Conservation (phyloP, 371 early-diverging fungal genomes). For the Mucor mucedo region DNA sequence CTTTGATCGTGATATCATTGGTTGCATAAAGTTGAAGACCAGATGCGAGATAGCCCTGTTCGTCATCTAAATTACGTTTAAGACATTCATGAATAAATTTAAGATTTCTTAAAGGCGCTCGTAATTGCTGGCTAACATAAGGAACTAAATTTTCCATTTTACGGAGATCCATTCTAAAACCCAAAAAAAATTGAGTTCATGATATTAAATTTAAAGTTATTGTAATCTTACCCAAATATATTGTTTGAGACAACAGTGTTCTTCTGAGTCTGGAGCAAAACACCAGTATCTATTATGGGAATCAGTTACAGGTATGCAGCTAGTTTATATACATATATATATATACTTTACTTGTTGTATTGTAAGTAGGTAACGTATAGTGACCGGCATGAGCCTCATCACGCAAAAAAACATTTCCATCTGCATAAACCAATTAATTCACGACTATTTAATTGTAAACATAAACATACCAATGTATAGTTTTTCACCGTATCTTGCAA, state of each 20-base stretch:
- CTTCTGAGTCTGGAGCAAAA: slow-evolving; percentile 42
- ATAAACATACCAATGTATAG: slow-evolving; percentile 39
- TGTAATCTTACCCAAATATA: slow-evolving; percentile 42
- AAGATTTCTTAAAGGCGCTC: slow-evolving; percentile 25
- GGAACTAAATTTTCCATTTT: slow-evolving; percentile 30
- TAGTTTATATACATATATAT: neutral
- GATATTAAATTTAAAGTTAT: neutral
- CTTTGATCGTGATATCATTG: slow-evolving; percentile 44
- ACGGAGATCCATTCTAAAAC: slow-evolving; percentile 43
- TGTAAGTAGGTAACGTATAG: slow-evolving; percentile 27
- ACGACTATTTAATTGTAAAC: neutral
- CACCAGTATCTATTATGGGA: slow-evolving; percentile 32
- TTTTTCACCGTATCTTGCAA: slow-evolving; percentile 32
- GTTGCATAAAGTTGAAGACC: slow-evolving; percentile 43
- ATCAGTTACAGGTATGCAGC: neutral
- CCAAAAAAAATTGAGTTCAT: neutral
- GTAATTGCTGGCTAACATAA: slow-evolving; percentile 26
- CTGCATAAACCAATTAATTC: slow-evolving; percentile 18
- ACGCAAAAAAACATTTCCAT: slow-evolving; percentile 50
- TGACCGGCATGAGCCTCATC: slow-evolving; percentile 36
- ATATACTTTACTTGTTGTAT: slow-evolving; percentile 37
- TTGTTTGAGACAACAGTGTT: slow-evolving; percentile 49
- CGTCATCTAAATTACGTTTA: slow-evolving; percentile 21
- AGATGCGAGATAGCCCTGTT: slow-evolving; percentile 49
- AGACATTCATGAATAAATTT: slow-evolving; percentile 36